phyloP scores from a whole-genome alignment of 2,329 filamentous ascomycete species.

The Gnomoniopsis sp. region DNA sequence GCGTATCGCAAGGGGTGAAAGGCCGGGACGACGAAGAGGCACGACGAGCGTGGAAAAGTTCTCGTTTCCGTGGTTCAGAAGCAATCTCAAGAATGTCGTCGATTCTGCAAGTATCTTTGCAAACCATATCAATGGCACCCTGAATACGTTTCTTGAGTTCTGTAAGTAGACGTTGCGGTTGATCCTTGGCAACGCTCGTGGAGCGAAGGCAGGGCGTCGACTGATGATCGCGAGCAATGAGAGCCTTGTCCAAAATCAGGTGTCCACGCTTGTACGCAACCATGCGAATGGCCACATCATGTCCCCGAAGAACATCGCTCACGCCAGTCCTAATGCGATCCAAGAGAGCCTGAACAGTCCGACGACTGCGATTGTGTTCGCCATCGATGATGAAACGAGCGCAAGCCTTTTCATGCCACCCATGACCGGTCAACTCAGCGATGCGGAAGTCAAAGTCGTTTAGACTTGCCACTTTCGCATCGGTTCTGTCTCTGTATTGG shows the following conservation, averaged over 20 bases:
- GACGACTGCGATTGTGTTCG: constrained; percentile 38
- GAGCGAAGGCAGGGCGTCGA: constrained; percentile 19
- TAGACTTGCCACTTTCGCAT: constrained; percentile 36
- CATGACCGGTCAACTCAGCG: constrained; percentile 41
- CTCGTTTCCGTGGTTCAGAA: constrained; percentile 3
- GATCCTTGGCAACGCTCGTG: not conserved
- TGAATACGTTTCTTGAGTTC: constrained; percentile 43
- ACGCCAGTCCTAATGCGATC: constrained; percentile 50
- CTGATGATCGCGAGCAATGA: constrained; percentile 36
- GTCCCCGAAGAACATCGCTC: constrained; percentile 43
- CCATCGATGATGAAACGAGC: constrained; percentile 41
- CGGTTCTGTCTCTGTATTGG: constrained; percentile 36
- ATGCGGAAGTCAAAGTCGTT: constrained; percentile 49
- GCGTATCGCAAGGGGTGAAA: constrained; percentile 4
- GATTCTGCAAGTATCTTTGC: constrained; percentile 48
- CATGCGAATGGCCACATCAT: constrained; percentile 44
- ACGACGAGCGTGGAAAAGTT: not conserved
- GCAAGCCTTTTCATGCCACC: constrained; percentile 45
- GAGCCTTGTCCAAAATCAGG: constrained; percentile 46
- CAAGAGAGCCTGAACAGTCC: constrained; percentile 45
- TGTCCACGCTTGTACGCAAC: constrained; percentile 51
- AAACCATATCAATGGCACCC: constrained; percentile 45
- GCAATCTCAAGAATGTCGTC: constrained; percentile 30
- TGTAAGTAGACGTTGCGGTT: constrained; percentile 32
- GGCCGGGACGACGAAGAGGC: not conserved